phyloP scores from a whole-genome alignment of 2,329 filamentous ascomycete genomes.

The Fusarium pseudonygamai region DNA sequence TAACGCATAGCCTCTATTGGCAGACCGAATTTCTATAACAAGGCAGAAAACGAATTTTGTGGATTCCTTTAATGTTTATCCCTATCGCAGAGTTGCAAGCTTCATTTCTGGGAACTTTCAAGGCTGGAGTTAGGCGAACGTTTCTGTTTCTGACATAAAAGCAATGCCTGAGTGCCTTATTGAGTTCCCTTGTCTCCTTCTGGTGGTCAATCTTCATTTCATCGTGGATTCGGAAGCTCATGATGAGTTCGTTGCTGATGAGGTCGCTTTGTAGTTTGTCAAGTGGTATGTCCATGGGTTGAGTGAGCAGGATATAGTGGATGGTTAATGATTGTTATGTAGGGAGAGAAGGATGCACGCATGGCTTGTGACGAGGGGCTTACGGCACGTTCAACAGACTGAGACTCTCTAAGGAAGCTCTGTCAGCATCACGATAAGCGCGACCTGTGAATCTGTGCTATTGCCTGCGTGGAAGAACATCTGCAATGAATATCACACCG shows the following conservation, averaged over 20 bases:
- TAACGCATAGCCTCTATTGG: no score
- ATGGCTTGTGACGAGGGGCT: accelerated
- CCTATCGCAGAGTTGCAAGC: no score
- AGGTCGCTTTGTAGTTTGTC: neutral
- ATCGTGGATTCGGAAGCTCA: no score
- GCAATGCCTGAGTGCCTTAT: neutral
- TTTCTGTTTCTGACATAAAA: neutral
- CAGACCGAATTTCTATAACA: no score
- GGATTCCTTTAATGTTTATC: no score
- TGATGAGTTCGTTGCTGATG: accelerated
- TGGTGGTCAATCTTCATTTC: no score
- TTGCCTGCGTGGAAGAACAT: neutral
- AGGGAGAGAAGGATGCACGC: accelerated
- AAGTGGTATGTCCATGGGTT: neutral
- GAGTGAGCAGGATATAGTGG: neutral
- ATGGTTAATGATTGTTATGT: neutral
- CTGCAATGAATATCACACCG: neutral
- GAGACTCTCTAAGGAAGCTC: accelerated
- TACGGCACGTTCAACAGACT: accelerated
- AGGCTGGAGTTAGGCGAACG: neutral
- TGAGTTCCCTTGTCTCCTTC: no score
- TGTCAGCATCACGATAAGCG: neutral
- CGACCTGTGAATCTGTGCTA: accelerated
- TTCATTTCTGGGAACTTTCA: no score
- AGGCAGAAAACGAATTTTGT: no score